Evolutionary conservation across 2,329 filamentous ascomycete species (phyloP).

Genomic region (Fusarium tjaetaba): DNA sequence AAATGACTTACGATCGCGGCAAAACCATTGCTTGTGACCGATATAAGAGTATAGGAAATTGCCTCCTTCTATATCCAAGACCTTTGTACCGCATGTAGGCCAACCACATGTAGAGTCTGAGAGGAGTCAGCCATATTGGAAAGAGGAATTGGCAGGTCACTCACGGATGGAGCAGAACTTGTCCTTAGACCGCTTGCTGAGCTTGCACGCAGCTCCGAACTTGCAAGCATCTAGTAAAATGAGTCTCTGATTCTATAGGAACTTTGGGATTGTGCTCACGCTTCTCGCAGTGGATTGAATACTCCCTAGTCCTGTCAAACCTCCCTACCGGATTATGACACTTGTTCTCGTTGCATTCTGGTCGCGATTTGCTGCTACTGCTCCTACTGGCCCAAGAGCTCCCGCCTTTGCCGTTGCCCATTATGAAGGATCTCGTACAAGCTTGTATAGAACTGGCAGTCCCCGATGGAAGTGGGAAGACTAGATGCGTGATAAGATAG

Average conservation of each 20-base stretch:
- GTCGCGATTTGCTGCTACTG: too few species aligned
- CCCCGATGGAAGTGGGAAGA: background rate
- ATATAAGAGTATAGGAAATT: background rate
- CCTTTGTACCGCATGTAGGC: background rate
- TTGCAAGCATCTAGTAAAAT: background rate
- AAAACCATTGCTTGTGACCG: background rate
- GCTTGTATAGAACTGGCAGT: background rate
- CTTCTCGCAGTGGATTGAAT: background rate
- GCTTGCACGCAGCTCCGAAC: rapidly evolving
- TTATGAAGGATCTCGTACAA: background rate
- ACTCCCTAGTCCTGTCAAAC: too few species aligned
- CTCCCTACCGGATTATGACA: background rate
- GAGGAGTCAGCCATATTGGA: background rate
- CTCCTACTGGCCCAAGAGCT: background rate
- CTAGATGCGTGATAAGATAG: background rate
- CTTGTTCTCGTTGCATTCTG: background rate
- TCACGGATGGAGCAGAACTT: background rate
- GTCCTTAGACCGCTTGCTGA: rapidly evolving
- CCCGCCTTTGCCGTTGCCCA: background rate
- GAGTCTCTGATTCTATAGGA: background rate
- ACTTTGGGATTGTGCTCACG: background rate
- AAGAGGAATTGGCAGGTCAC: rapidly evolving
- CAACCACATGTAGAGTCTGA: background rate
- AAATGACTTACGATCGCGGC: constrained; percentile 5
- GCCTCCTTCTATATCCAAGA: background rate